Conservation (phyloP, 2,329 filamentous ascomycete species). For the Ophiostoma himal-ulmi region DNA sequence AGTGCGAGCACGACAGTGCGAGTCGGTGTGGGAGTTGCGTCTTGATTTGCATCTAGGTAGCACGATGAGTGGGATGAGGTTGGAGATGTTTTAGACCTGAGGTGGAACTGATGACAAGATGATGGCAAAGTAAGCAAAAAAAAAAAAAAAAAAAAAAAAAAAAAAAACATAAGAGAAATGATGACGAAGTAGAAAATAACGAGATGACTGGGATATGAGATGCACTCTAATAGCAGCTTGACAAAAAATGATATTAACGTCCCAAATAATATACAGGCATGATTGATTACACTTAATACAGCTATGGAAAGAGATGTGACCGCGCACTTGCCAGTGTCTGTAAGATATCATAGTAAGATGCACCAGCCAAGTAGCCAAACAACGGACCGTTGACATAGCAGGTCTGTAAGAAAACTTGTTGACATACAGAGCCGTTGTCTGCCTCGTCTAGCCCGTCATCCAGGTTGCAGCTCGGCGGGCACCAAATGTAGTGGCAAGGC, state of each 20-base stretch:
- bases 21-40: neutral
- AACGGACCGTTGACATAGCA: neutral
- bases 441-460: conserved; percentile 63
- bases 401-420: neutral
- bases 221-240: neutral
- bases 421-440: neutral
- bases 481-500: conserved; percentile 80
- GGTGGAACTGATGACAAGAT: neutral
- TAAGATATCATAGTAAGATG: neutral
- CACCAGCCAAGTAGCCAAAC: neutral
- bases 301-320: neutral
- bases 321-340: neutral
- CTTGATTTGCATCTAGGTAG: neutral
- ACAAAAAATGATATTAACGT: neutral
- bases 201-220: neutral
- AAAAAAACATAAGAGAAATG: neutral
- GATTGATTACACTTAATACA: neutral
- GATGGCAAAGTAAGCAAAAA: neutral
- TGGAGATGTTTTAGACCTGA: neutral
- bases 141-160: neutral
- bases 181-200: neutral
- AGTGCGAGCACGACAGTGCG: conserved; percentile 1
- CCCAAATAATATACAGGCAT: neutral
- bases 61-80: neutral
- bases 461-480: conserved; percentile 78